Evolutionary conservation across 208 protist genomes (phyloP), one percentile per base, ranked within the genome.

Genomic region (Trypanosomatidae sp.): DNA sequence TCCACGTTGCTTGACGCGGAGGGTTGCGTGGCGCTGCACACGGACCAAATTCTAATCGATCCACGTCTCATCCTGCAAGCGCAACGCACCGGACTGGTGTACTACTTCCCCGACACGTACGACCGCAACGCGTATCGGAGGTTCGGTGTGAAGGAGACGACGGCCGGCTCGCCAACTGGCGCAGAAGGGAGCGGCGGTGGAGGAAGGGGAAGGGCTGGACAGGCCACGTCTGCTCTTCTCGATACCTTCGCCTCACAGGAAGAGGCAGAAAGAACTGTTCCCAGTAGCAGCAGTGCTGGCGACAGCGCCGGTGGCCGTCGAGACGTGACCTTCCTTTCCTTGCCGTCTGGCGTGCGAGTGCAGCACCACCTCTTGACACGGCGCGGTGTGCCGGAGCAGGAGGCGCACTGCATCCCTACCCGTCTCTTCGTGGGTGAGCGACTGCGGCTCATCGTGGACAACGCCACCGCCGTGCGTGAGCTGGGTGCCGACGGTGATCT

Each of bases 21-120:
- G 19, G 85, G 80, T 33, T 97, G 90, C 68, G 83, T 93, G 13
- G 92, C 77, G n/a, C 68, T 97, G 53, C 92, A 97, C 74, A 97
- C 92, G 30, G 86, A 93, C 67, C 92, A 97, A 77, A 76, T 97
- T 46, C 68, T 90, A 33, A 62, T 97, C 19, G 25, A 73, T 0
- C 68, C 81, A 0, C 64, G 66, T 6, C 74, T 93, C 22, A 56
- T 97, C 15, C 75, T 60, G 47, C 66, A 77, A n/a, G 85, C 82
- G 4, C 85, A 91, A 59, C 79, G 79, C 46, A 62, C 53, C 1
- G 90, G 92, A 6, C 36, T 93, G 9, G 83, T 82, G n/a, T 91
- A 91, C 72, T 97, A 91, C 76, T 91, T 97, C 66, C 79, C 87
- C 0, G 92, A 94, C 56, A 74, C 73, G 53, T 88, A 89, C 69